Base-by-base conservation (phyloP, 1,284 basidiomycete species). In the Porogramme epimiltina region DNA sequence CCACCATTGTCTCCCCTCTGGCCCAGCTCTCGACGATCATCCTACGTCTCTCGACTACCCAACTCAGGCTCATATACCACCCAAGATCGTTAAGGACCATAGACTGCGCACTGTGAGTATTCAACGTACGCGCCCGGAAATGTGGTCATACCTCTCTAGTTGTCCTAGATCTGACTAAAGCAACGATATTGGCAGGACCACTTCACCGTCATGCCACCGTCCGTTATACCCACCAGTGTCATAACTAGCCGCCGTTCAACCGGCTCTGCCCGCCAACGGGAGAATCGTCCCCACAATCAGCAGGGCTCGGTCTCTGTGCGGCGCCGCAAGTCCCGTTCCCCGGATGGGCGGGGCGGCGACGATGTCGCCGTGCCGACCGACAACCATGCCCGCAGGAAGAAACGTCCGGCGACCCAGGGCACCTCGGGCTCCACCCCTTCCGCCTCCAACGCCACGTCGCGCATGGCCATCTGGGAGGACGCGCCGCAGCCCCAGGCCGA, bases 251-350 rank as follows among this genome's bases (percentile, higher is more conserved):
- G 62, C 41, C 62, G 62, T 23, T 38, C 51, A 28, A 53, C 51
- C 37, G 56, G 49, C 19, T 54, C 52, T 24, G 13, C 28, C 1
- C 48, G 60, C 8, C 60, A 62, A 19, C 46, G 62, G 20, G 62
- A 63, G 49, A 60, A 60, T 22, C 52, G 55, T 16, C 4, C 31
- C 1, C 40, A 52, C 18, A 42, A 16, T n/a, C 33, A 22, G 5
- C 45, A 46, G 33, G 47, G 13, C 15, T 40, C 2, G 39, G 28
- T 6, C 4, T 42, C 49, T 6, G 41, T 13, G 2, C 55, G 62
- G 26, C 55, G 62, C 36, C 58, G 59, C 40, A 66, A 62, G 55
- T 64, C 64, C 3, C 64, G 59, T 25, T 66, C 64, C 3, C 64
- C 64, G 19, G 65, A 65, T 9, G 24, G 56, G 40, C 56, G 56